phyloP scores from a whole-genome alignment of 306 rosid genomes.

The Vachellia collinsii region DNA sequence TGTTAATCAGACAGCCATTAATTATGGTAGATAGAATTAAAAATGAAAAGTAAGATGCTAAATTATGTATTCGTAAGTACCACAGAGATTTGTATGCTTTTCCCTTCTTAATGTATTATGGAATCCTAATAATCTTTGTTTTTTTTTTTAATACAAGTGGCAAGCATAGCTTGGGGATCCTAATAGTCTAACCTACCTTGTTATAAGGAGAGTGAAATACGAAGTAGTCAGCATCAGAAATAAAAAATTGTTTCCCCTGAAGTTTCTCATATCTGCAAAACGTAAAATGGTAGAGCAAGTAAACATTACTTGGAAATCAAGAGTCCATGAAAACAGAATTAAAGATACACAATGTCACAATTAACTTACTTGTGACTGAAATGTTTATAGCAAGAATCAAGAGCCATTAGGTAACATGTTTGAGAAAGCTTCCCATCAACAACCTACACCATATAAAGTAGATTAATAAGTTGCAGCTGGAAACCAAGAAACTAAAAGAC shows the following conservation, averaged over 20 bases:
- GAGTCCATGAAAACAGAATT: slow-evolving; percentile 9
- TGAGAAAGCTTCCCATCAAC: slow-evolving; percentile 99
- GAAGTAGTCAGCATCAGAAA: slow-evolving; percentile 77
- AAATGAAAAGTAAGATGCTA: slow-evolving; percentile 26
- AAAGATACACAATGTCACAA: background rate
- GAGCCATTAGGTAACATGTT: slow-evolving; percentile 93
- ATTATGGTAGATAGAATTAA: background rate
- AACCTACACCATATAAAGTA: slow-evolving; percentile 59
- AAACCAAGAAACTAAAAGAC: slow-evolving; percentile 26
- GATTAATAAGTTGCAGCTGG: slow-evolving; percentile 29
- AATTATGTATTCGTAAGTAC: slow-evolving; percentile 26
- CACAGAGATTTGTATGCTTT: background rate
- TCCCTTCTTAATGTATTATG: background rate
- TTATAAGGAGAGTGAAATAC: slow-evolving; percentile 98
- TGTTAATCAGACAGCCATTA: slow-evolving; percentile 14
- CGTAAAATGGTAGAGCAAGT: slow-evolving; percentile 36
- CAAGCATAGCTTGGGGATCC: background rate
- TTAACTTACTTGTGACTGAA: slow-evolving; percentile 72
- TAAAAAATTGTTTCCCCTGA: slow-evolving; percentile 71
- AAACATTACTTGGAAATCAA: slow-evolving; percentile 6
- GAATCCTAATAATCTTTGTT: slow-evolving; percentile 7
- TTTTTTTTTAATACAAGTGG: too few species aligned
- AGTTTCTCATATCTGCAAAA: slow-evolving; percentile 79
- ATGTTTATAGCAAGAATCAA: slow-evolving; percentile 89
- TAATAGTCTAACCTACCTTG: slow-evolving; percentile 64